Base-by-base conservation (phyloP, 2,329 filamentous ascomycete species). In the Fusarium oxysporum region DNA sequence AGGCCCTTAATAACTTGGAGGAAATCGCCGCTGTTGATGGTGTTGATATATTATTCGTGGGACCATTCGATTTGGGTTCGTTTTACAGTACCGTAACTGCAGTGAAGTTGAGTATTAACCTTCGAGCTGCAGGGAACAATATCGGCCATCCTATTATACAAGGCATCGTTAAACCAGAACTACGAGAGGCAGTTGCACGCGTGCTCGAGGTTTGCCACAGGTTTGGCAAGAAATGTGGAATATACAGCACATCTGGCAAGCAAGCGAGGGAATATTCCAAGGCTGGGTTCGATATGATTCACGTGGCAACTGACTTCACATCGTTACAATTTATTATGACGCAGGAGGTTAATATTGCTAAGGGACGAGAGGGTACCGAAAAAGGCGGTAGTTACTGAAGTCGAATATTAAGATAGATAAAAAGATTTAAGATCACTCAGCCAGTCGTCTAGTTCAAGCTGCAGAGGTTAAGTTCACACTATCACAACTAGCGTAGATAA, bases 351-450 rank as follows among this genome's bases (percentile, higher is more conserved):
- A 28, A 21, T 7, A 14, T 28, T 45, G 43, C 23, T 14, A 45
- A 28, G 7, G 25, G 43, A 10, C 21, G 13, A 28, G 43, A 28
- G 25, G 8, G 17, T 10, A 5, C 12, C 3, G 3, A 45, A 11
- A 28, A 45, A 14, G 43, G 12, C 3, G 43, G 25, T 10, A 45
- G 25, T 19, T 45, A 45, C 14, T 45, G 12, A 3, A 21, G 17
- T 7, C 0, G 2, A 7, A 6, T 17, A 13, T 45, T 3, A 19
- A 21, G 5, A 6, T 3, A 21, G 23, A 45, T 5, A 5, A 3
- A 28, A 25, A 13, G 0, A 6, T 45, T 7, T 13, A 4, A 28
- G 23, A 1, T 6, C 23, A 19, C 17, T 14, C 23, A 13, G 16
- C 23, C 1, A 21, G 0, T 14, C 17, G 12, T 0, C 23, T 21